A percentile compares a stretch with the other conserved stretches of the same genome.
Evolutionary conservation across 129 eudicot species (phyloP).

Genomic region (Dittrichia graveolens): DNA sequence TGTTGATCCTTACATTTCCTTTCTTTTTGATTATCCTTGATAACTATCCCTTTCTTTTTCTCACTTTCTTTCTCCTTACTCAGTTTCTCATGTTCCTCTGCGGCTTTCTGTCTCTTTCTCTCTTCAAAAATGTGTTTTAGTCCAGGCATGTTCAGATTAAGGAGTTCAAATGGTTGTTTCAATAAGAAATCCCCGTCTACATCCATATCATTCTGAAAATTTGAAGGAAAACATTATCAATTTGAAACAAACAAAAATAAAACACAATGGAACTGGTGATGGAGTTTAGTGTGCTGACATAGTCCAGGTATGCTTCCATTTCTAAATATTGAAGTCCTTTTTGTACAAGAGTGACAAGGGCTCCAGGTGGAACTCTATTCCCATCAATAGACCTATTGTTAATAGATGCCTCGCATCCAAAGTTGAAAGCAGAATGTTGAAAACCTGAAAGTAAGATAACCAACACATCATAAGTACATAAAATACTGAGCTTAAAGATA

Average conservation of each 20-base stretch:
- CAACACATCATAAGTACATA: conserved; percentile 12
- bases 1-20: conserved; percentile 23
- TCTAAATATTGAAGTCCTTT: conserved; percentile 62
- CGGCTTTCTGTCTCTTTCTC: conserved; percentile 33
- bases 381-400: conserved; percentile 42
- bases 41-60: conserved; percentile 24
- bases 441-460: conserved; percentile 51
- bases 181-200: conserved; percentile 52
- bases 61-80: conserved; percentile 36
- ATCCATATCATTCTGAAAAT: conserved; percentile 50
- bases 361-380: conserved; percentile 52
- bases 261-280: not conserved
- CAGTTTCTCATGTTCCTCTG: conserved; percentile 31
- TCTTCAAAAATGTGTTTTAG: conserved; percentile 44
- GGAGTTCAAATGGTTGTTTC: conserved; percentile 59
- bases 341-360: conserved; percentile 56
- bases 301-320: conserved; percentile 60
- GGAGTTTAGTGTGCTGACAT: conserved; percentile 41
- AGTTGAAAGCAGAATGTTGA: conserved; percentile 54
- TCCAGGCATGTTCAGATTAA: conserved; percentile 55
- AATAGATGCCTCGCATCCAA: conserved; percentile 57
- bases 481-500: conserved; percentile 12
- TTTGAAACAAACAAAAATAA: conserved; percentile 8
- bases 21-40: conserved; percentile 23
- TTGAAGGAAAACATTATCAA: too few species aligned